Base-by-base conservation (phyloP, 805 yeast genomes). In the Suhomyces kilbournensis region DNA sequence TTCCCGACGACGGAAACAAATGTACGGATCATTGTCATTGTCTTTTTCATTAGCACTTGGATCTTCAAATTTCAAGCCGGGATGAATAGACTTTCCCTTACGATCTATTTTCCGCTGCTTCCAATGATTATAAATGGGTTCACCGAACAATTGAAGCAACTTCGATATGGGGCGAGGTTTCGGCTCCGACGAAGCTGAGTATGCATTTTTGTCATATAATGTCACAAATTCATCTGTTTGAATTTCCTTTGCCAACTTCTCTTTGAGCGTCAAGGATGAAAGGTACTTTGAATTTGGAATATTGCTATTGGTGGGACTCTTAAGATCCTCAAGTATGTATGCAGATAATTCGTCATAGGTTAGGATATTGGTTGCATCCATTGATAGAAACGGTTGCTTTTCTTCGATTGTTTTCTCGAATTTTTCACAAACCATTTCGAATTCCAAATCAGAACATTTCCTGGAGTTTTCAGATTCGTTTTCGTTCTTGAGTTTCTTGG, bases 1-100 rank as follows among this genome's bases (percentile, higher is more conserved):
- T 64, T 92, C 98, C 68, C 99, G 86, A 59, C 97, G 84, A 63
- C 99, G 82, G 76, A 94, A 94, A 73, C 97, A 90, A 40, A 90
- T 86, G 68, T 94, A 94, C 1, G 99, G 98, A 68, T 94, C 97
- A 54, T 81, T 82, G 62, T 92, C 97, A 52, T 75, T 74, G 62
- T 92, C 97, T 63, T 91, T 91, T 53, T 90, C 94, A 51, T 82
- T 82, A 7, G 78, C 78, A 57, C 67, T 72, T 22, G 89, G 89
- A 60, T 89, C 92, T 71, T 92, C 97, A 66, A 89, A 91, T 66
- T 85, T 88, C 48, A 94, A 75, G 14, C 78, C 68, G 3, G 97
- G 96, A 58, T 83, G 79, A 19, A 94, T 80, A 3, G 87, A 69
- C 59, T 81, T 80, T 30, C 97, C 97, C 25, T 75, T 68, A 49